Evolutionary conservation across 2,329 filamentous ascomycete genomes (phyloP).

Genomic region (Lasiodiplodia hormozganensis): DNA sequence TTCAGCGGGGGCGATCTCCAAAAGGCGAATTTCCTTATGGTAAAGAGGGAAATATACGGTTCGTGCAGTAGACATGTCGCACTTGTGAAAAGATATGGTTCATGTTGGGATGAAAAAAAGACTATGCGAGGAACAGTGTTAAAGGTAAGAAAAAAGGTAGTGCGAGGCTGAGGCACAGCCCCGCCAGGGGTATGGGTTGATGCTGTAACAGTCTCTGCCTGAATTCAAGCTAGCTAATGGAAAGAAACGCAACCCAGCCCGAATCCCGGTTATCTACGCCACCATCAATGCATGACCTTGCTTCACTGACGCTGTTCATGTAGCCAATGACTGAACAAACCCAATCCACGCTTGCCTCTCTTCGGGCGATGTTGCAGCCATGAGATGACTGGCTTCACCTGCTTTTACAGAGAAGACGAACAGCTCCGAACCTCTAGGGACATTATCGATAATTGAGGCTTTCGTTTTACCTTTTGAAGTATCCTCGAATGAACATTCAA

Average conservation of each 20-base stretch:
- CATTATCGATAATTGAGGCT: constrained; percentile 39
- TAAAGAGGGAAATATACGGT: background rate
- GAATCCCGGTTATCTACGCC: too few relatives aligned
- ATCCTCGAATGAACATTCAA: constrained; percentile 32
- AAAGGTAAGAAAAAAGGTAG: background rate
- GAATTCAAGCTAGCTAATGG: background rate
- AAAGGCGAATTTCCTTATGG: background rate
- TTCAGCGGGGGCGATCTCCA: background rate
- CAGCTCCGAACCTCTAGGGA: constrained; percentile 36
- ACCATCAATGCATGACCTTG: too few relatives aligned
- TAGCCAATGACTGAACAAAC: background rate
- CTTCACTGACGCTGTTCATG: background rate
- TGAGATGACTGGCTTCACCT: constrained; percentile 34
- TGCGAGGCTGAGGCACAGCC: background rate
- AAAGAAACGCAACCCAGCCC: too few relatives aligned
- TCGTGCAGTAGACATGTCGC: background rate
- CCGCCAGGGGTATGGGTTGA: background rate
- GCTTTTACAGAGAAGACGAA: constrained; percentile 35
- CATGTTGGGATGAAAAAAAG: background rate
- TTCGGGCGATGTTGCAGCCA: constrained; percentile 33
- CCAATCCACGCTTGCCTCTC: constrained; percentile 36
- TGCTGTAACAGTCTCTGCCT: background rate
- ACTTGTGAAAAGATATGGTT: background rate
- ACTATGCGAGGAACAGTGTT: too few relatives aligned
- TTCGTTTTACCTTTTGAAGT: constrained; percentile 35